Evolutionary conservation across 2,329 filamentous ascomycete species (phyloP).

Genomic region (Penicillium italicum): DNA sequence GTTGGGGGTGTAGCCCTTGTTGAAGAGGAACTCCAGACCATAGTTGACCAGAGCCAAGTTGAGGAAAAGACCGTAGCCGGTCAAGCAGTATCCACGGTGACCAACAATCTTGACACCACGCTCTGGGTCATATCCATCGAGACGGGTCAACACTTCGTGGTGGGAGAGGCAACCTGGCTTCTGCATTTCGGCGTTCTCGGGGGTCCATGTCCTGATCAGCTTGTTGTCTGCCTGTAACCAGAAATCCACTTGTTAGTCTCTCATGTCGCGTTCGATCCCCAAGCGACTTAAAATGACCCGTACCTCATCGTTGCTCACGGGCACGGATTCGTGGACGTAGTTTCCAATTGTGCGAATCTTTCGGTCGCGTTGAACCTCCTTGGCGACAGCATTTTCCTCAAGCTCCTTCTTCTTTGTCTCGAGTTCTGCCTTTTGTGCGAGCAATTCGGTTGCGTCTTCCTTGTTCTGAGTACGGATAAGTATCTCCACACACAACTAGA

Average conservation of each 20-base stretch:
- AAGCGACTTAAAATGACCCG: not conserved
- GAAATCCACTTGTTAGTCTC: not conserved
- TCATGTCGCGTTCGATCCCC: not conserved
- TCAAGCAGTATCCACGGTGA: conserved; percentile 90
- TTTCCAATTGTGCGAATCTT: conserved; percentile 87
- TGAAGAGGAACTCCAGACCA: conserved; percentile 80
- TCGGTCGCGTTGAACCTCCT: conserved; percentile 67
- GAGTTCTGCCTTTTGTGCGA: conserved; percentile 72
- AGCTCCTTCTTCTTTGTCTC: conserved; percentile 79
- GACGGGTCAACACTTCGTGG: conserved; percentile 83
- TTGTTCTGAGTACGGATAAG: conserved; percentile 58
- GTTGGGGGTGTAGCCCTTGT: conserved; percentile 75
- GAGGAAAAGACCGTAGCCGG: conserved; percentile 81
- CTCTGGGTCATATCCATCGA: conserved; percentile 91
- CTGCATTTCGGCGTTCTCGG: conserved; percentile 68
- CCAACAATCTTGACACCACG: conserved; percentile 91
- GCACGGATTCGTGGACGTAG: conserved; percentile 84
- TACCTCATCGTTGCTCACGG: conserved; percentile 76
- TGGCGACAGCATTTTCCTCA: conserved; percentile 69
- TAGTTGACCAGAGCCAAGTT: conserved; percentile 96
- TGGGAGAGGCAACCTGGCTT: conserved; percentile 81
- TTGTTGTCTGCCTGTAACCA: conserved; percentile 68
- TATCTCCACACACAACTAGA: not conserved
- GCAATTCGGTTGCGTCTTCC: conserved; percentile 76
- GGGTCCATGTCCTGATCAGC: conserved; percentile 73